phyloP scores from a whole-genome alignment of 305 asterid genomes.

The Withania somnifera region DNA sequence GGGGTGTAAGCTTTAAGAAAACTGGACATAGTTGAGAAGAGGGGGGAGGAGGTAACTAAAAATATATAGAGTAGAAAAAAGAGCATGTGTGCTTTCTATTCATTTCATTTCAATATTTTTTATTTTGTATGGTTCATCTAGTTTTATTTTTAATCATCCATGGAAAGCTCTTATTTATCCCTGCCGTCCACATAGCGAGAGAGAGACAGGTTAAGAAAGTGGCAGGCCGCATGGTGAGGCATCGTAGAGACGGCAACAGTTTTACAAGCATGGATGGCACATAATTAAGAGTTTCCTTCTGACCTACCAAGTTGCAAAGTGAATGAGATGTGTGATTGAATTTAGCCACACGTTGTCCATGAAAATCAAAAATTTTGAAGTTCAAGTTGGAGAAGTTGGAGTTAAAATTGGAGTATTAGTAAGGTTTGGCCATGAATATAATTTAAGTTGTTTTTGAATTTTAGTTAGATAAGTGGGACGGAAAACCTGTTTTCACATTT shows the following conservation, averaged over 20 bases:
- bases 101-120: too few relatives aligned
- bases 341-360: background rate
- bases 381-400: too few relatives aligned
- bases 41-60: background rate
- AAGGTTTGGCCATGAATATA: too few relatives aligned
- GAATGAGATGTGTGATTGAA: background rate
- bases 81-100: background rate
- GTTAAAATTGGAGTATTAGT: too few relatives aligned
- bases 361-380: too few relatives aligned
- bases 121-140: background rate
- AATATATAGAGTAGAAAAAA: background rate
- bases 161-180: constrained; percentile 7
- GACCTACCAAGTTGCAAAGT: background rate
- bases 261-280: background rate
- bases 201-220: background rate
- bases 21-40: background rate
- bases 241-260: background rate
- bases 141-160: background rate
- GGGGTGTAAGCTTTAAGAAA: background rate
- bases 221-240: background rate
- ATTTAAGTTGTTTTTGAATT: too few relatives aligned
- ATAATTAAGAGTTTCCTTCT: background rate
- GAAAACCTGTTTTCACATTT: too few relatives aligned
- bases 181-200: constrained; percentile 6
- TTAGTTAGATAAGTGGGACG: too few relatives aligned